Conservation (phyloP, 495 filamentous ascomycete genomes). For the Thermochaetoides thermophila region DNA sequence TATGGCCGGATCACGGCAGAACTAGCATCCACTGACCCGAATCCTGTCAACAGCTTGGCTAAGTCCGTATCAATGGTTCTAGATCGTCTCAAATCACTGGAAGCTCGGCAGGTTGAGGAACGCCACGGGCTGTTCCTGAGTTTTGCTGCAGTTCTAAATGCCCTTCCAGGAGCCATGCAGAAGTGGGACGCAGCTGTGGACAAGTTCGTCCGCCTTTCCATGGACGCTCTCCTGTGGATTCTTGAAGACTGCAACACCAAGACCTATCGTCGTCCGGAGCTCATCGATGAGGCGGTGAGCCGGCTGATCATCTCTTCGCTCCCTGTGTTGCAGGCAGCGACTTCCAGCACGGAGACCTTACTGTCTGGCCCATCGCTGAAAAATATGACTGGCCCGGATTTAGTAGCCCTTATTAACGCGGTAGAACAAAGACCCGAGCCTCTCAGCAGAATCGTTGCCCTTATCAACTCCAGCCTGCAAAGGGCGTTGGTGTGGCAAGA, state of each 20-base stretch:
- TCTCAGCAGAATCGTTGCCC: conserved; percentile 5
- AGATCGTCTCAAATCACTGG: conserved; percentile 30
- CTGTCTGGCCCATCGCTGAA: conserved; percentile 10
- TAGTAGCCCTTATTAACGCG: conserved; percentile 7
- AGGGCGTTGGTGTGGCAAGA: conserved; percentile 29
- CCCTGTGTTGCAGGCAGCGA: conserved; percentile 21
- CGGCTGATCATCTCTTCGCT: conserved; percentile 35
- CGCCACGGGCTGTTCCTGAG: conserved; percentile 54
- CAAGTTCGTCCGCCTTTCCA: conserved; percentile 7
- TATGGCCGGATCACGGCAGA: conserved; percentile 45
- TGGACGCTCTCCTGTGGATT: conserved; percentile 15
- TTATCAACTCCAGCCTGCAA: conserved; percentile 18
- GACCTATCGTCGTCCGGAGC: conserved; percentile 46
- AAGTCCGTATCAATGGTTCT: conserved; percentile 22
- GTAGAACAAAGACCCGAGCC: conserved; percentile 3
- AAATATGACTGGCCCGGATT: conserved; percentile 5
- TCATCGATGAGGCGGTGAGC: conserved; percentile 51
- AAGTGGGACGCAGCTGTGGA: neutral
- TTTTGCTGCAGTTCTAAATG: conserved; percentile 33
- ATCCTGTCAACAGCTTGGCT: conserved; percentile 16
- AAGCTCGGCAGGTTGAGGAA: conserved; percentile 47
- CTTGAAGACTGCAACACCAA: conserved; percentile 22
- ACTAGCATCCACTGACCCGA: conserved; percentile 8
- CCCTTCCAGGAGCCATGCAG: conserved; percentile 14
- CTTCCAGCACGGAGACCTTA: conserved; percentile 3